A percentile compares a stretch with the other conserved stretches of the same genome.
Evolutionary conservation across 495 filamentous ascomycete species (phyloP).

Genomic region (Tuber calosporum): DNA sequence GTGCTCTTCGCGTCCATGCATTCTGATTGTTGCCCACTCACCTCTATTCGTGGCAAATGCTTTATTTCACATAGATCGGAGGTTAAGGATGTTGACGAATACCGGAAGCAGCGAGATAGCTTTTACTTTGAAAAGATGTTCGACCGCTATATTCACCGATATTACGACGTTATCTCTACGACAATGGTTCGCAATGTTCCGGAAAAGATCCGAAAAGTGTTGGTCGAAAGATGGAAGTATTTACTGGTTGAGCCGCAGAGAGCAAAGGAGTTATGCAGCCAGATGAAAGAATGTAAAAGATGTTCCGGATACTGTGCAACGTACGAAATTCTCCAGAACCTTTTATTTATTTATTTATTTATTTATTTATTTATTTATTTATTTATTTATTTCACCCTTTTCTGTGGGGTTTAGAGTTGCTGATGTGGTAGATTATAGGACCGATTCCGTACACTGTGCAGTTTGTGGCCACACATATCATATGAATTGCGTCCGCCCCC

Average conservation of each 20-base stretch:
- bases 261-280: constrained; percentile 90
- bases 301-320: constrained; percentile 83
- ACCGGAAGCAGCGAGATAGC: constrained; percentile 70
- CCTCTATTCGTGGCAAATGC: constrained; percentile 87
- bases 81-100: constrained; percentile 72
- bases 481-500: constrained; percentile 94
- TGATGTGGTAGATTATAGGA: constrained; percentile 72
- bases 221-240: constrained; percentile 92
- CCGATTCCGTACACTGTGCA: constrained; percentile 94
- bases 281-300: constrained; percentile 91
- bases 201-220: constrained; percentile 80
- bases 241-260: constrained; percentile 85
- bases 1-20: constrained; percentile 96
- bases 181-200: constrained; percentile 93
- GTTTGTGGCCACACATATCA: constrained; percentile 93
- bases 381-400: background rate
- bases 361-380: background rate
- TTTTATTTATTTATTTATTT: constrained; percentile 3
- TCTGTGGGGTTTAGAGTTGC: constrained; percentile 57
- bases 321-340: constrained; percentile 48
- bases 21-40: constrained; percentile 88
- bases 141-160: constrained; percentile 94
- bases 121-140: constrained; percentile 99
- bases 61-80: constrained; percentile 78
- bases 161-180: constrained; percentile 93